A percentile compares a stretch with the other conserved stretches of the same genome.
Evolutionary conservation across 1,284 basidiomycete genomes (phyloP).

Genomic region (Rhodotorula sp.): DNA sequence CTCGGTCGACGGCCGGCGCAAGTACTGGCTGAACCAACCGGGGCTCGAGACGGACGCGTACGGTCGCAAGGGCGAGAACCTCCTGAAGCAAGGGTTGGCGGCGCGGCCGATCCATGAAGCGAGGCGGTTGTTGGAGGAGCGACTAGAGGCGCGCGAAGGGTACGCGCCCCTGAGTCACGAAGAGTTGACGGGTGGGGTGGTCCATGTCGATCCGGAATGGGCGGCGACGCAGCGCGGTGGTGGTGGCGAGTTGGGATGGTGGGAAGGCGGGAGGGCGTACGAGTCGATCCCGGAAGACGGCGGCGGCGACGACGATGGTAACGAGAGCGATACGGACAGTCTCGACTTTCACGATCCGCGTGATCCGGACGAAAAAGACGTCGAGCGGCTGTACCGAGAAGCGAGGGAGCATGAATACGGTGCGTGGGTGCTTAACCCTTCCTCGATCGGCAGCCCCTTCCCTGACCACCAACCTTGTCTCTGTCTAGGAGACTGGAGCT

Average conservation of each 20-base stretch:
- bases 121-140: conserved; percentile 55
- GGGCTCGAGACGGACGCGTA: conserved; percentile 7
- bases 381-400: conserved; percentile 62
- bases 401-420: conserved; percentile 78
- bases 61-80: conserved; percentile 42
- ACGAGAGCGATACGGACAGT: conserved; percentile 38
- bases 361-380: conserved; percentile 54
- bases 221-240: conserved; percentile 8
- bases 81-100: conserved; percentile 23
- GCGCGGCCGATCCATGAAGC: conserved; percentile 50
- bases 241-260: conserved; percentile 8
- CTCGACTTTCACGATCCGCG: conserved; percentile 45
- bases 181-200: conserved; percentile 57
- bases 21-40: conserved; percentile 60
- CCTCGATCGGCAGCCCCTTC: neutral
- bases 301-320: conserved; percentile 25
- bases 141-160: conserved; percentile 58
- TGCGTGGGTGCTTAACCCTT: conserved; percentile 63
- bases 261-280: conserved; percentile 19
- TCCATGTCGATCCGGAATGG: conserved; percentile 57
- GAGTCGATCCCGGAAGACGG: conserved; percentile 23
- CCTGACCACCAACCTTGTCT: neutral
- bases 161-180: conserved; percentile 71
- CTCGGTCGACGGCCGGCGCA: conserved; percentile 71
- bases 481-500: conserved; percentile 38